Conservation (phyloP, 257 asterid species). For the Solanum pinnatisectum region DNA sequence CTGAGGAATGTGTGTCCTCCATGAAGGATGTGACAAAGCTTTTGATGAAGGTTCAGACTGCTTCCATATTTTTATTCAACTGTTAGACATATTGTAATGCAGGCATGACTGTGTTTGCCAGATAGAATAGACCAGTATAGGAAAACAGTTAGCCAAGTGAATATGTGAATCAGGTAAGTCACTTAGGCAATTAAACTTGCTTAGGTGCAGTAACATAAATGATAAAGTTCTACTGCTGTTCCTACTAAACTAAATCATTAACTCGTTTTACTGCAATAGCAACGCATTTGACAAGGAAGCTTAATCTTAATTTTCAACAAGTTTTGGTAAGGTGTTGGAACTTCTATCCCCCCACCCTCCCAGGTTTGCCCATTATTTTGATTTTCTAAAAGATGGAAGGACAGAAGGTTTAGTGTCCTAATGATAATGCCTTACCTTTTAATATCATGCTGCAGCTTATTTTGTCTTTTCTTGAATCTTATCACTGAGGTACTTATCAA, state of each 20-base stretch:
- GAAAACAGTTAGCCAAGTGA: not conserved
- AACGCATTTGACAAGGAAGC: not conserved
- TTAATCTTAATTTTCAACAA: not conserved
- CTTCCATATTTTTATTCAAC: not conserved
- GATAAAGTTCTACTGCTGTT: not conserved
- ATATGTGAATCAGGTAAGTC: not conserved
- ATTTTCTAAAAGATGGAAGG: not conserved
- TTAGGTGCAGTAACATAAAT: not conserved
- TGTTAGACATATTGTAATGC: not conserved
- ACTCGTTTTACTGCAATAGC: not conserved
- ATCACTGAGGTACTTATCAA: not conserved
- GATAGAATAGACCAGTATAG: not conserved
- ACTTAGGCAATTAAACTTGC: not conserved
- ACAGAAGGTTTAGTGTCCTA: not conserved
- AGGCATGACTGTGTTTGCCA: not conserved
- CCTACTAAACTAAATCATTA: not conserved
- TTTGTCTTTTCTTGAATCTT: not conserved
- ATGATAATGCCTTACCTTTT: not conserved
- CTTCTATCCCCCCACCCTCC: not conserved
- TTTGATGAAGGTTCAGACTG: slow-evolving; percentile 61
- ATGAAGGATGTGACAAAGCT: slow-evolving; percentile 83
- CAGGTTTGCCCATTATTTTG: not conserved
- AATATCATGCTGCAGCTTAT: not conserved
- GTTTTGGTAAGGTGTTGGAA: not conserved
- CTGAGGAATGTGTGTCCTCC: slow-evolving; percentile 85